Conservation (phyloP, 2,329 filamentous ascomycete genomes). For the Colletotrichum filicis region DNA sequence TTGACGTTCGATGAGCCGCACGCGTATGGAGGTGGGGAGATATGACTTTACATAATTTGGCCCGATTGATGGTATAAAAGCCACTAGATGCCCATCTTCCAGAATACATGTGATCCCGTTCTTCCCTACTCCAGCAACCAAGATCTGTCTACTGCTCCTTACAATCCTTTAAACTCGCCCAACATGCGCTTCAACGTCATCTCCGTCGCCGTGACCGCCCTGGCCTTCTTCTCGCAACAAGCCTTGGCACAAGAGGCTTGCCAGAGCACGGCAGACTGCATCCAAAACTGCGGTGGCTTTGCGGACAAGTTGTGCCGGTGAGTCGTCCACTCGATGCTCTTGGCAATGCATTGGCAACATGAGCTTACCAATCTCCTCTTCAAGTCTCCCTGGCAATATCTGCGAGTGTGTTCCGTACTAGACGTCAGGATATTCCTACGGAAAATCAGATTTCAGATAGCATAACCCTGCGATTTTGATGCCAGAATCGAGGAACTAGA, state of each 20-base stretch:
- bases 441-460: not conserved
- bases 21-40: not conserved
- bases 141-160: too few species aligned
- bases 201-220: not conserved
- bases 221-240: not conserved
- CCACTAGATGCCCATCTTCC: not conserved
- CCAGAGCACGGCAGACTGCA: not conserved
- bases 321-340: constrained; percentile 38
- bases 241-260: not conserved
- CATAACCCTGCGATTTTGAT: too few species aligned
- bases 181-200: not conserved
- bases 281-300: not conserved
- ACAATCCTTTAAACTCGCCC: not conserved
- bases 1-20: not conserved
- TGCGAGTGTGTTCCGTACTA: not conserved
- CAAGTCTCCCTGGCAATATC: not conserved
- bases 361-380: not conserved
- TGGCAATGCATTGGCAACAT: not conserved
- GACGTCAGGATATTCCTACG: not conserved
- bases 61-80: not conserved
- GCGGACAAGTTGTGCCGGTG: not conserved
- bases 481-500: too few species aligned
- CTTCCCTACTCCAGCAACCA: not conserved
- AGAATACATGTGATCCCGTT: not conserved
- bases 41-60: not conserved